Percentiles rank a stretch among this genome's conserved stretches.
Evolutionary conservation across 352 stramenopile genomes (phyloP).

Genomic region (Phytophthora litchii): DNA sequence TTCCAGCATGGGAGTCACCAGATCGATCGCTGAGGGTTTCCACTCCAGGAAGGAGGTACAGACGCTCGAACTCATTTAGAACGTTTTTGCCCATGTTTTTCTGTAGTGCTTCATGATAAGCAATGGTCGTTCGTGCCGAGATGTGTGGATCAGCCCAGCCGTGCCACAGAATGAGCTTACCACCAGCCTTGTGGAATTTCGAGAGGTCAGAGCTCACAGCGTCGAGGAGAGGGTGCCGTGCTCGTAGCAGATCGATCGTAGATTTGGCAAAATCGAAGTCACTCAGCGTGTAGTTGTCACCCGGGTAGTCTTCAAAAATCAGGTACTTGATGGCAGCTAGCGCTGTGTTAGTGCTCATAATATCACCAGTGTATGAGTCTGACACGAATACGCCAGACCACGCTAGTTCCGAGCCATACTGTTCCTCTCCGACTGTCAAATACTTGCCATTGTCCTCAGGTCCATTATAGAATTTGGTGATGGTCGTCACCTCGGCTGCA

Average conservation of each 20-base stretch:
- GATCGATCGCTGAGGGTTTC: slow-evolving; percentile 46
- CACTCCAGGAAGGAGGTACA: slow-evolving; percentile 55
- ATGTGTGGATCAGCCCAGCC: slow-evolving; percentile 57
- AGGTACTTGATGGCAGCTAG: slow-evolving; percentile 49
- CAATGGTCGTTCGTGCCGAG: slow-evolving; percentile 51
- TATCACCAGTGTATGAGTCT: slow-evolving; percentile 23
- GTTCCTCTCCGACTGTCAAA: slow-evolving; percentile 48
- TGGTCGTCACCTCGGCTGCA: slow-evolving; percentile 30
- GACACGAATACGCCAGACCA: slow-evolving; percentile 51
- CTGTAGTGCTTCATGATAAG: slow-evolving; percentile 47
- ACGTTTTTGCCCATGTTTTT: slow-evolving; percentile 34
- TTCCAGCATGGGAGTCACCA: slow-evolving; percentile 52
- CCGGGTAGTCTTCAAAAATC: slow-evolving; percentile 43
- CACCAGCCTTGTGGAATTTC: slow-evolving; percentile 38
- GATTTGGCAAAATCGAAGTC: slow-evolving; percentile 46
- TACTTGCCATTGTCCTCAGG: slow-evolving; percentile 36
- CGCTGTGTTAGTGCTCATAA: slow-evolving; percentile 40
- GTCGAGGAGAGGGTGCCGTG: slow-evolving; percentile 42
- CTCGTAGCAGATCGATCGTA: slow-evolving; percentile 41
- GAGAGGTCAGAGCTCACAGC: slow-evolving; percentile 46
- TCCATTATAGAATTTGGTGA: slow-evolving; percentile 47
- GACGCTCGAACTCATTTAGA: slow-evolving; percentile 44
- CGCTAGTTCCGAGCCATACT: slow-evolving; percentile 49
- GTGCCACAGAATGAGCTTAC: slow-evolving; percentile 55
- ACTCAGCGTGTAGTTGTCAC: slow-evolving; percentile 46